Conservation (phyloP, 768 basidiomycete species). For the Pulveroboletus ravenelii region DNA sequence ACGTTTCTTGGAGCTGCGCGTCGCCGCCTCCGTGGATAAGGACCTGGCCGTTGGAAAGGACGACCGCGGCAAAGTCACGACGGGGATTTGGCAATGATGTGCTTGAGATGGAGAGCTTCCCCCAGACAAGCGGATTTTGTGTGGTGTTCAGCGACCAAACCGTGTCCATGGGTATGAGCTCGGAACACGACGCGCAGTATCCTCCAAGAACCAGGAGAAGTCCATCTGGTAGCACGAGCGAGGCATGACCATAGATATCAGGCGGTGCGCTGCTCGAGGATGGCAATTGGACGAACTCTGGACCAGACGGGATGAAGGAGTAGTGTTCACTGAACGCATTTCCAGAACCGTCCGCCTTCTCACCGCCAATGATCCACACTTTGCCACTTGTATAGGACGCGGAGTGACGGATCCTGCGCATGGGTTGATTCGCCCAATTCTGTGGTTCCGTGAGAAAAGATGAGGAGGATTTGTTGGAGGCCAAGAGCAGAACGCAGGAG, state of each 20-base stretch:
- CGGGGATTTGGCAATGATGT: slow-evolving; percentile 51
- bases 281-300: slow-evolving; percentile 54
- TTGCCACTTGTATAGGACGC: slow-evolving; percentile 47
- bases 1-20: slow-evolving; percentile 46
- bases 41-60: slow-evolving; percentile 48
- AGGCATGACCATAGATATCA: slow-evolving; percentile 68
- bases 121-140: slow-evolving; percentile 46
- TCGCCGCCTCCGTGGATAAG: slow-evolving; percentile 80
- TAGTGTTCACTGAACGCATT: slow-evolving; percentile 60
- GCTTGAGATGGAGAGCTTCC: slow-evolving; percentile 34
- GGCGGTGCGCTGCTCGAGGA: slow-evolving; percentile 50
- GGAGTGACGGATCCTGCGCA: slow-evolving; percentile 74
- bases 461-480: slow-evolving; percentile 36
- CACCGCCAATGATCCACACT: slow-evolving; percentile 74
- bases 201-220: slow-evolving; percentile 75
- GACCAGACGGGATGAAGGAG: slow-evolving; percentile 47
- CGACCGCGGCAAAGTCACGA: slow-evolving; percentile 55
- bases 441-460: slow-evolving; percentile 44
- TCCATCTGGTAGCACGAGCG: slow-evolving; percentile 65
- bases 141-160: slow-evolving; percentile 65
- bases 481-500: slow-evolving; percentile 57
- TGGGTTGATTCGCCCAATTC: slow-evolving; percentile 63
- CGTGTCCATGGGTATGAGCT: slow-evolving; percentile 51
- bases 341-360: slow-evolving; percentile 75
- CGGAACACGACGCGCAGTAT: slow-evolving; percentile 42